These are phyloP conservation scores for Seiridium unicorne DNA, from an alignment of 2,329 filamentous ascomycete species.

Conservation along the genomic window DNA sequence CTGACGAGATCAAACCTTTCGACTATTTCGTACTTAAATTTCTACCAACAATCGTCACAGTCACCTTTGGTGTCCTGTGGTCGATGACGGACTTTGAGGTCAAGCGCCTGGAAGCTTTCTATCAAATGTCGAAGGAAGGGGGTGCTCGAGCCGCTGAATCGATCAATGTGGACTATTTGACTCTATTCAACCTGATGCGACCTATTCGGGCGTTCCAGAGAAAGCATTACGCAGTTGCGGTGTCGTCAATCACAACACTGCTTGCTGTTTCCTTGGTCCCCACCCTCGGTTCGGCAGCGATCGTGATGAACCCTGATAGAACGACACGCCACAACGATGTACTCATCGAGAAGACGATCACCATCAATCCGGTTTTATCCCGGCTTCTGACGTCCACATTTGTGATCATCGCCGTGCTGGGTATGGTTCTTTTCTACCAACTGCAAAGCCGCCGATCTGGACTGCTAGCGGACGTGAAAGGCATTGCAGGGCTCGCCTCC, in stretches of 20 bases:
- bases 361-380: slow-evolving; percentile 58
- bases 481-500: slow-evolving; percentile 70
- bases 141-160: slow-evolving; percentile 64
- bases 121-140: slow-evolving; percentile 59
- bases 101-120: slow-evolving; percentile 64
- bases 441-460: slow-evolving; percentile 64
- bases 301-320: slow-evolving; percentile 55
- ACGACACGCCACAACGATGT: slow-evolving; percentile 40
- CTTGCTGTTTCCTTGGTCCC: slow-evolving; percentile 68
- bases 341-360: slow-evolving; percentile 48
- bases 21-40: slow-evolving; percentile 65
- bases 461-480: slow-evolving; percentile 65
- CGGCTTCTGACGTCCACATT: slow-evolving; percentile 58
- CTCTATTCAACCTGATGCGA: slow-evolving; percentile 63
- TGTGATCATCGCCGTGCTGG: slow-evolving; percentile 55
- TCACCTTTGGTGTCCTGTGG: slow-evolving; percentile 64
- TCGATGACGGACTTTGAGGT: slow-evolving; percentile 66
- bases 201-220: slow-evolving; percentile 62
- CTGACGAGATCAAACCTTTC: slow-evolving; percentile 47
- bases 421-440: slow-evolving; percentile 57
- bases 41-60: slow-evolving; percentile 58
- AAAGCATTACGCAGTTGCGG: slow-evolving; percentile 66
- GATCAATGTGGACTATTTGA: slow-evolving; percentile 74
- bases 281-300: slow-evolving; percentile 62
- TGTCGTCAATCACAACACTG: slow-evolving; percentile 63